Percentiles rank a stretch among this genome's conserved stretches.
These are phyloP conservation scores for Bidens hawaiensis DNA, from an alignment of 140 eudicot genomes.

Conservation along the genomic window DNA sequence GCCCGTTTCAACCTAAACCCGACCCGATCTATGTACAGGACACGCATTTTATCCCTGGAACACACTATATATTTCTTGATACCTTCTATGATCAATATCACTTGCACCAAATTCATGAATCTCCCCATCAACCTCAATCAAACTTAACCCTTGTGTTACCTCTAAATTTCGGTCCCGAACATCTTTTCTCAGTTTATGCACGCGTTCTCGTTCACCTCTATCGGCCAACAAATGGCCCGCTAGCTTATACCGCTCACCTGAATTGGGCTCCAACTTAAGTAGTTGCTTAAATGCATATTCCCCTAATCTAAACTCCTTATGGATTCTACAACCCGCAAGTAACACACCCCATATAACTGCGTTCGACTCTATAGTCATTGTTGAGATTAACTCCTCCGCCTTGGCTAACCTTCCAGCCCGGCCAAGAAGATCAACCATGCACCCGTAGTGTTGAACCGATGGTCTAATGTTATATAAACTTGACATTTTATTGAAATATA, in stretches of 20 bases:
- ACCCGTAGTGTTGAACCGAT: constrained; percentile 51
- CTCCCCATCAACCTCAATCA: constrained; percentile 41
- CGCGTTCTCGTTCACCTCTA: constrained; percentile 20
- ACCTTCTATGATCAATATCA: constrained; percentile 32
- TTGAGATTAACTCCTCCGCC: constrained; percentile 36
- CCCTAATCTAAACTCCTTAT: constrained; percentile 28
- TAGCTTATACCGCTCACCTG: constrained; percentile 31
- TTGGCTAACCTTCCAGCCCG: constrained; percentile 44
- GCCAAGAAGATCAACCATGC: constrained; percentile 55
- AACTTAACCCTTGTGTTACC: constrained; percentile 32
- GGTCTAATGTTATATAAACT: constrained; percentile 29
- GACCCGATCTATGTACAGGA: not conserved
- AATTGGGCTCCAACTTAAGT: constrained; percentile 31
- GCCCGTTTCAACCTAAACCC: not conserved
- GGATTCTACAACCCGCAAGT: constrained; percentile 39
- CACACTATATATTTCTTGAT: constrained; percentile 33
- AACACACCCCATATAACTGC: constrained; percentile 43
- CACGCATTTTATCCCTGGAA: constrained; percentile 32
- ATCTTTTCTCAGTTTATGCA: constrained; percentile 20
- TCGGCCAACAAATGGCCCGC: constrained; percentile 24
- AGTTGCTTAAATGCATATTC: constrained; percentile 29
- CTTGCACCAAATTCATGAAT: constrained; percentile 43
- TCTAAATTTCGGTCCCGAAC: constrained; percentile 19
- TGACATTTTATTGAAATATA: constrained; percentile 38
- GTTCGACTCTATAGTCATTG: constrained; percentile 37